phyloP scores from a whole-genome alignment of 495 filamentous ascomycete species.

The Xylaria acuta region DNA sequence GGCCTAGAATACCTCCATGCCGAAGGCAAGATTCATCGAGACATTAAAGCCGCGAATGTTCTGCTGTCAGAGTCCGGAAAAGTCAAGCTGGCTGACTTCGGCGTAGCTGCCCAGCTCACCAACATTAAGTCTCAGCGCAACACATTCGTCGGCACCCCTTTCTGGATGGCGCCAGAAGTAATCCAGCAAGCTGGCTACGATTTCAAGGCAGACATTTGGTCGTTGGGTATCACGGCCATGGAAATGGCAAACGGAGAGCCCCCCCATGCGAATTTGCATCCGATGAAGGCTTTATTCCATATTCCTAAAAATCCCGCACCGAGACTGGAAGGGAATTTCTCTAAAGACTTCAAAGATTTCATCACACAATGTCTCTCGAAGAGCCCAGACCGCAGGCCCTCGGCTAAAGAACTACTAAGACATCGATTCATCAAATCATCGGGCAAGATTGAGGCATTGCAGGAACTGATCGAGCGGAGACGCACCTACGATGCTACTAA shows the following conservation, averaged over 20 bases:
- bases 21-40: slow-evolving; percentile 95
- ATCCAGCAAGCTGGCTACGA: slow-evolving; percentile 97
- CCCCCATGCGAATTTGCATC: slow-evolving; percentile 87
- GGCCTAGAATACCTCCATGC: slow-evolving; percentile 93
- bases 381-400: slow-evolving; percentile 81
- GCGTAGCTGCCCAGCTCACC: slow-evolving; percentile 93
- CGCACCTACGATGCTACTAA: slow-evolving; percentile 76
- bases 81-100: slow-evolving; percentile 97
- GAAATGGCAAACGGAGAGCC: slow-evolving; percentile 94
- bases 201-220: slow-evolving; percentile 98
- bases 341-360: slow-evolving; percentile 92
- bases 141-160: slow-evolving; percentile 98
- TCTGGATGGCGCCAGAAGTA: slow-evolving; percentile 99
- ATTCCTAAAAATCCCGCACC: slow-evolving; percentile 93
- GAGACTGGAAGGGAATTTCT: slow-evolving; percentile 84
- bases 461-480: slow-evolving; percentile 86
- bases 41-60: slow-evolving; percentile 96
- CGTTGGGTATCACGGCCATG: slow-evolving; percentile 92
- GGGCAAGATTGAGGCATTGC: slow-evolving; percentile 80
- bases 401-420: slow-evolving; percentile 86
- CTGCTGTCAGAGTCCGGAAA: slow-evolving; percentile 85
- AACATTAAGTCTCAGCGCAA: slow-evolving; percentile 98
- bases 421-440: slow-evolving; percentile 89
- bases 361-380: slow-evolving; percentile 88
- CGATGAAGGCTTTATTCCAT: slow-evolving; percentile 98